phyloP scores from a whole-genome alignment of 1,139 yeast species.

The Magnusiomyces clavatus region DNA sequence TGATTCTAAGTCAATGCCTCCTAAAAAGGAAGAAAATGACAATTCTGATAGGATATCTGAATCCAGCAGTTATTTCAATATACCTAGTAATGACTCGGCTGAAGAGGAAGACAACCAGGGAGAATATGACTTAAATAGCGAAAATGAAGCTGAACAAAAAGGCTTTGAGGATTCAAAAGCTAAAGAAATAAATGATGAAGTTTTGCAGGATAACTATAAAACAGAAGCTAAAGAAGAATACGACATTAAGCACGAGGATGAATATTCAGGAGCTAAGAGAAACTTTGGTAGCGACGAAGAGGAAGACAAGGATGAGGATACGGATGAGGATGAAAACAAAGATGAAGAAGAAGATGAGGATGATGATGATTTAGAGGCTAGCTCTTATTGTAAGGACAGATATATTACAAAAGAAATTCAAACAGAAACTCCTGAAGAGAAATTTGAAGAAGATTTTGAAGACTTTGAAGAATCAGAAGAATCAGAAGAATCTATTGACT shows the following conservation, averaged over 20 bases:
- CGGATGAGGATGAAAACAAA: constrained; percentile 13
- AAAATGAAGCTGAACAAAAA: constrained; percentile 2
- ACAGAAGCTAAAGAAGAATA: constrained; percentile 5
- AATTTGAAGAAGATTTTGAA: neutral
- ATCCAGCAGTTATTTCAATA: neutral
- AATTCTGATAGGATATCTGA: constrained; percentile 1
- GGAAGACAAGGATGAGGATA: constrained; percentile 2
- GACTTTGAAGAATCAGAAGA: neutral
- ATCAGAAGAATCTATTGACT: neutral
- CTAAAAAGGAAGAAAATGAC: neutral
- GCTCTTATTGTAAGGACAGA: no score
- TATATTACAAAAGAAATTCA: neutral
- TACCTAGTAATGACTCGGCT: neutral
- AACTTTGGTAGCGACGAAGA: constrained; percentile 5
- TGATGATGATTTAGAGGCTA: neutral
- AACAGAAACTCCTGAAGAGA: neutral
- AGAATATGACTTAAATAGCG: neutral
- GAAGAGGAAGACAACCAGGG: constrained; percentile 6
- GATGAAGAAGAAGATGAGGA: constrained; percentile 8
- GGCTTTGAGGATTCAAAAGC: neutral
- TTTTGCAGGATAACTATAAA: neutral
- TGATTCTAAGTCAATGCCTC: neutral
- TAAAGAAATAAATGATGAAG: no score
- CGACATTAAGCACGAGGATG: neutral
- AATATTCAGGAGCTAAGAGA: neutral